These are phyloP conservation scores for Populus hybrid DNA, from an alignment of 441 rosid genomes.

Conservation along the genomic window DNA sequence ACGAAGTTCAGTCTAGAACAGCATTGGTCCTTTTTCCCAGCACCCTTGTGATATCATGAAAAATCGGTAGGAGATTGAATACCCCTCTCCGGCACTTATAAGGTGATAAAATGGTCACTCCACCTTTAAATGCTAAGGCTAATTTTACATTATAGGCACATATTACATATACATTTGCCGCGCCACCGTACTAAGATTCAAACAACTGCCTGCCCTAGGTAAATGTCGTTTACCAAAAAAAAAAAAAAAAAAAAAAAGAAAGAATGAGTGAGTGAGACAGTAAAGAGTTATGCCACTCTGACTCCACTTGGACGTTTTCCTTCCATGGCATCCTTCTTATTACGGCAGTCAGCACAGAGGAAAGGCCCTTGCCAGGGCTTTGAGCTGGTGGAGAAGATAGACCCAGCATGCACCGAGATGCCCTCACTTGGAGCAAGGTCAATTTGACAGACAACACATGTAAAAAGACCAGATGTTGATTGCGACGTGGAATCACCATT, in stretches of 20 bases:
- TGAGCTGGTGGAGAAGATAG: constrained; percentile 61
- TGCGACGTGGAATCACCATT: constrained; percentile 39
- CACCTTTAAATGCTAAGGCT: constrained; percentile 11
- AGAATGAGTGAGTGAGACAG: constrained; percentile 29
- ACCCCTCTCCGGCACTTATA: no score
- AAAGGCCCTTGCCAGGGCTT: constrained; percentile 94
- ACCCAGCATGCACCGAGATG: constrained; percentile 78
- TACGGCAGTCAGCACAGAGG: constrained; percentile 63
- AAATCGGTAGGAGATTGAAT: no score
- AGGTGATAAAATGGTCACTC: no score
- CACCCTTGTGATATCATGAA: no score
- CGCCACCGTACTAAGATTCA: constrained; percentile 11
- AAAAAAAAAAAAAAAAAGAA: background rate
- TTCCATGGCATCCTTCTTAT: constrained; percentile 92
- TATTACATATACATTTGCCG: constrained; percentile 38
- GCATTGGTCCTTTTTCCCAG: no score
- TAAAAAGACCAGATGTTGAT: constrained; percentile 58
- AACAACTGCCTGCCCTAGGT: constrained; percentile 28
- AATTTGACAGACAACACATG: constrained; percentile 72
- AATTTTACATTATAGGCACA: constrained; percentile 31
- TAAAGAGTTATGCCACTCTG: constrained; percentile 44
- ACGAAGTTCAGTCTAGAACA: no score
- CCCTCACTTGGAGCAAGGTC: constrained; percentile 76
- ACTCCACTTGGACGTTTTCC: constrained; percentile 80
- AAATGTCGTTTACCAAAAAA: constrained; percentile 9